phyloP scores from a whole-genome alignment of 2,329 filamentous ascomycete species.

The Monilinia fructigena region DNA sequence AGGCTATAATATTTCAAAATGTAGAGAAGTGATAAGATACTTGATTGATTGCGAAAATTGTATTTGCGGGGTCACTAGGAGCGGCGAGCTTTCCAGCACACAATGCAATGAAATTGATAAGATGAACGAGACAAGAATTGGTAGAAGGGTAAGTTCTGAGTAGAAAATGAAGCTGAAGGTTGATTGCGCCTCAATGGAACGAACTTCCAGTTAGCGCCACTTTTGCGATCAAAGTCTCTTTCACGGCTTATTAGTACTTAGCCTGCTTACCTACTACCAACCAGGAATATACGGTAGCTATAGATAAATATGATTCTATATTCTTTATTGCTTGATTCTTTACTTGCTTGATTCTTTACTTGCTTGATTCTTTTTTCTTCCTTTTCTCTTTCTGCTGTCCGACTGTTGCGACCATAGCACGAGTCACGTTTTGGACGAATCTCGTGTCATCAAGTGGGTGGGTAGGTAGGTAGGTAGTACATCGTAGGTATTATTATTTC shows the following conservation, averaged over 20 bases:
- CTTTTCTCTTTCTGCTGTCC: too few species aligned
- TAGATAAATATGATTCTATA: too few species aligned
- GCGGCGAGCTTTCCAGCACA: conserved; percentile 3
- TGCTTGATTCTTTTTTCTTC: too few species aligned
- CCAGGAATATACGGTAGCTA: too few species aligned
- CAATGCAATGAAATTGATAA: background rate
- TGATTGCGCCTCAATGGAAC: conserved; percentile 20
- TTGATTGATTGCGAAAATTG: background rate
- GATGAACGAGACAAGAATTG: background rate
- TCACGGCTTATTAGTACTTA: conserved; percentile 14
- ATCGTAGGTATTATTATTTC: too few species aligned
- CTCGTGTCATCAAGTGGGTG: too few species aligned
- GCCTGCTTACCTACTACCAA: too few species aligned
- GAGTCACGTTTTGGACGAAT: too few species aligned
- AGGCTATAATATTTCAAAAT: background rate
- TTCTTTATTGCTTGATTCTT: too few species aligned
- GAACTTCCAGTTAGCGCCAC: conserved; percentile 22
- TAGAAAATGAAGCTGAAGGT: conserved; percentile 22
- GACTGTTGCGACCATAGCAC: too few species aligned
- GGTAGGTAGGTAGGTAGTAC: too few species aligned
- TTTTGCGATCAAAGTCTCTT: conserved; percentile 18
- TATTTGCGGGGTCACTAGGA: background rate
- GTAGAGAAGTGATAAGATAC: background rate
- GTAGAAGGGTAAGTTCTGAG: background rate
- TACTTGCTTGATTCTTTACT: too few species aligned